These are phyloP conservation scores for Mycena metata DNA, from an alignment of 768 basidiomycete genomes.

Conservation along the genomic window DNA sequence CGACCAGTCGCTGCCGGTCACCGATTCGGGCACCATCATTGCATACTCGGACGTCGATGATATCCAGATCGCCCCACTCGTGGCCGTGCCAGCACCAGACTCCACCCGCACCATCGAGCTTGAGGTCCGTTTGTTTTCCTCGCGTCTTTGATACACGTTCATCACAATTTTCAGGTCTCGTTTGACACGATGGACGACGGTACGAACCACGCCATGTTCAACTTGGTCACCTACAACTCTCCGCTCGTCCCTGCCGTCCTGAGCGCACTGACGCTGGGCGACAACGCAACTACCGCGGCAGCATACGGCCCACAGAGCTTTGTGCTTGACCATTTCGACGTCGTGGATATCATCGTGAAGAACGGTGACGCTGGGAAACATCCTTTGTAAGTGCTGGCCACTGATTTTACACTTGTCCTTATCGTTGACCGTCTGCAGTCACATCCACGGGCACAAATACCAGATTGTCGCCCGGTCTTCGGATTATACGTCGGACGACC, in stretches of 20 bases:
- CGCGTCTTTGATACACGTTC: too few relatives aligned
- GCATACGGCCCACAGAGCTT: conserved; percentile 89
- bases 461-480: conserved; percentile 81
- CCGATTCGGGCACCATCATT: conserved; percentile 66
- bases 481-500: conserved; percentile 82
- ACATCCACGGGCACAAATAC: conserved; percentile 91
- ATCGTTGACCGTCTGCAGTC: conserved; percentile 60
- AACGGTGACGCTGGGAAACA: conserved; percentile 83
- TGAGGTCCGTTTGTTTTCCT: conserved; percentile 49
- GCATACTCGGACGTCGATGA: conserved; percentile 77
- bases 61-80: conserved; percentile 74
- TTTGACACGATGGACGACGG: conserved; percentile 92
- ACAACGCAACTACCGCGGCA: conserved; percentile 70
- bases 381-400: conserved; percentile 73
- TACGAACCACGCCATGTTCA: conserved; percentile 86
- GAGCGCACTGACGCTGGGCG: conserved; percentile 81
- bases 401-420: too few relatives aligned
- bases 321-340: conserved; percentile 80
- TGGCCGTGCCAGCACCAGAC: conserved; percentile 62
- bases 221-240: conserved; percentile 74
- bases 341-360: conserved; percentile 82
- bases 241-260: conserved; percentile 84
- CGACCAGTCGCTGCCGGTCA: conserved; percentile 61
- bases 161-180: conserved; percentile 46
- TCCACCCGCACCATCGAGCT: conserved; percentile 75